phyloP scores from a whole-genome alignment of 73 alveolate species.

The Tetrahymena malaccensis region DNA sequence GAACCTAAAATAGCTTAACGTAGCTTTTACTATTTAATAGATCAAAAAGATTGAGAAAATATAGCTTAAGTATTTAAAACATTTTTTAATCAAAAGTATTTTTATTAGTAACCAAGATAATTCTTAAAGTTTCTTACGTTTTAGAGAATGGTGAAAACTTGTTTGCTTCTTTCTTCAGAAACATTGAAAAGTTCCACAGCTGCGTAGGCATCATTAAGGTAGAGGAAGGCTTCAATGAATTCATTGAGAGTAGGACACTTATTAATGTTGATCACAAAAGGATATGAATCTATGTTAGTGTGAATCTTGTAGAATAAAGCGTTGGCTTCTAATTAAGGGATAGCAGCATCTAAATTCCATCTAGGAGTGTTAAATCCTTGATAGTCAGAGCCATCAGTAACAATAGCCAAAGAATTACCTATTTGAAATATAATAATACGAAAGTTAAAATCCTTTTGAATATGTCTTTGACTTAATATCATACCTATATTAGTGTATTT shows the following conservation, averaged over 20 bases:
- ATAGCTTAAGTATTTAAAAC: too few relatives aligned
- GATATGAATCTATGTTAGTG: slow-evolving; percentile 62
- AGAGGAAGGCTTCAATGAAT: slow-evolving; percentile 32
- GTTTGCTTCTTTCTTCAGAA: slow-evolving; percentile 23
- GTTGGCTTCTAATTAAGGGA: slow-evolving; percentile 51
- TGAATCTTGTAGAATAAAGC: slow-evolving; percentile 46
- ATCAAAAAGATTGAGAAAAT: neutral
- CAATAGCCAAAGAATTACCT: slow-evolving; percentile 43
- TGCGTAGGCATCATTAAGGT: slow-evolving; percentile 40
- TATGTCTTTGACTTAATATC: neutral
- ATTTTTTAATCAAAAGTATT: neutral
- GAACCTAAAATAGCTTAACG: neutral
- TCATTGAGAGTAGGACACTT: slow-evolving; percentile 35
- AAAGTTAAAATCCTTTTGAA: too few relatives aligned
- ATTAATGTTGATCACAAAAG: slow-evolving; percentile 44
- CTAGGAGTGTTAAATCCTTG: neutral
- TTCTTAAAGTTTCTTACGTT: neutral
- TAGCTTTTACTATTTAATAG: neutral
- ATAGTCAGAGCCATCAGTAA: slow-evolving; percentile 50
- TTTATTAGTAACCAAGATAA: neutral
- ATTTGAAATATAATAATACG: neutral
- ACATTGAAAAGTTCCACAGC: slow-evolving; percentile 35
- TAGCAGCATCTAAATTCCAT: slow-evolving; percentile 43
- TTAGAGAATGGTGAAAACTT: slow-evolving; percentile 10
- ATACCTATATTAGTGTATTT: slow-evolving; percentile 62